These are phyloP conservation scores for Trametes pubescens DNA, from an alignment of 1,284 basidiomycete species.

Conservation along the genomic window DNA sequence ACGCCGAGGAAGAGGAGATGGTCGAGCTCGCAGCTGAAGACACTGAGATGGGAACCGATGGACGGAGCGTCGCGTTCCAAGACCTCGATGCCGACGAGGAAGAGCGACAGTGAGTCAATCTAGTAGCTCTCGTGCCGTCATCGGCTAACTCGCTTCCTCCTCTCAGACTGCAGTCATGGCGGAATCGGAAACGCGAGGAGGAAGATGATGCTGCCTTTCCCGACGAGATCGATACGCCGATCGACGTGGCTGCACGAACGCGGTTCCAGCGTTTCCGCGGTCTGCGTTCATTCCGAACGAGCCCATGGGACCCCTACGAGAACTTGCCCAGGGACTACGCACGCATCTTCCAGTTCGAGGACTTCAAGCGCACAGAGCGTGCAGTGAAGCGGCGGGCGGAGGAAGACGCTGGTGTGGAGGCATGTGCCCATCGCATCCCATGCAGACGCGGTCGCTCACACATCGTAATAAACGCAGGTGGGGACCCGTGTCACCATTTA, in stretches of 20 bases:
- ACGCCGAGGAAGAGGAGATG: conserved; percentile 71
- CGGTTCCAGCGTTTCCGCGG: conserved; percentile 96
- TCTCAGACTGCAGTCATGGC: conserved; percentile 73
- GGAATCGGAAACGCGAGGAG: conserved; percentile 72
- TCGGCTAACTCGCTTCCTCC: neutral
- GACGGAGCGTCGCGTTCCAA: conserved; percentile 66
- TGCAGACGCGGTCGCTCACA: neutral
- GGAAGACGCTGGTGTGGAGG: conserved; percentile 72
- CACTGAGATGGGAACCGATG: conserved; percentile 69
- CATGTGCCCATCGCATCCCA: conserved; percentile 43
- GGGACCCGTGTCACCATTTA: conserved; percentile 83
- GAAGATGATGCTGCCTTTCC: conserved; percentile 89
- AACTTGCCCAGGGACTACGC: conserved; percentile 95
- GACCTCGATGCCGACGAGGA: conserved; percentile 88
- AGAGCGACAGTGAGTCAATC: conserved; percentile 72
- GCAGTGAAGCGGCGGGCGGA: conserved; percentile 74
- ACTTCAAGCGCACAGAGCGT: conserved; percentile 88
- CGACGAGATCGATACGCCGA: conserved; percentile 97
- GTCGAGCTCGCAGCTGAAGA: conserved; percentile 65
- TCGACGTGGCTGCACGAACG: conserved; percentile 83
- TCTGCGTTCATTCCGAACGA: conserved; percentile 91
- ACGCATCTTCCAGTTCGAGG: conserved; percentile 96
- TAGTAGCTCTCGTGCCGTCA: conserved; percentile 1
- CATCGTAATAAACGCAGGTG: conserved; percentile 54
- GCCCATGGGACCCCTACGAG: conserved; percentile 97